A percentile compares a stretch with the other conserved stretches of the same genome.
Evolutionary conservation across 352 stramenopile species (phyloP).

Genomic region (Globisporangium orthogonon): DNA sequence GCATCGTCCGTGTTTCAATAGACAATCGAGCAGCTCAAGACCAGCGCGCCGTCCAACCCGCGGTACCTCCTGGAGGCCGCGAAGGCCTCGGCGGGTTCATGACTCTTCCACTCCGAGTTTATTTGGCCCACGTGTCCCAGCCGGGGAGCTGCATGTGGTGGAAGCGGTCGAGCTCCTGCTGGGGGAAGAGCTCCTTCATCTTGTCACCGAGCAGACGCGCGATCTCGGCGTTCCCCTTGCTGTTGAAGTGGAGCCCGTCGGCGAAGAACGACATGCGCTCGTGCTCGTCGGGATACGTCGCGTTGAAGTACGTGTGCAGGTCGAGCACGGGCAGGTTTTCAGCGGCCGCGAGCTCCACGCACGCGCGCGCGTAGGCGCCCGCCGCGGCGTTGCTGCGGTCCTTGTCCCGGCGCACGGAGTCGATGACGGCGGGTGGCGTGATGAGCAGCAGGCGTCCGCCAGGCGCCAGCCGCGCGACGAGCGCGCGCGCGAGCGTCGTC

Average conservation of each 20-base stretch:
- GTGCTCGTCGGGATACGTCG: slow-evolving; percentile 13
- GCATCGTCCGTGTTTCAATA: slow-evolving; percentile 5
- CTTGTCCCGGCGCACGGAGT: slow-evolving; percentile 20
- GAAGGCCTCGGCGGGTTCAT: slow-evolving; percentile 6
- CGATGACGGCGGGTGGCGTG: slow-evolving; percentile 35
- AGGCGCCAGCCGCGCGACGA: slow-evolving; percentile 17
- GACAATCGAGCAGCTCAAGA: slow-evolving; percentile 51
- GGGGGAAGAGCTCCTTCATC: slow-evolving; percentile 19
- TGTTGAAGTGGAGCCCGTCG: slow-evolving; percentile 47
- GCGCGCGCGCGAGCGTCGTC: slow-evolving; percentile 15
- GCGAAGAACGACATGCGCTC: slow-evolving; percentile 25
- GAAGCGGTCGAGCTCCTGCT: slow-evolving; percentile 5
- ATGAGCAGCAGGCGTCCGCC: slow-evolving; percentile 31
- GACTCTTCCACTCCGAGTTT: not conserved
- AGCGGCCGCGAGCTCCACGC: slow-evolving; percentile 20
- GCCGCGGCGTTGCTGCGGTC: slow-evolving; percentile 32
- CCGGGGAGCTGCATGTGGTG: slow-evolving; percentile 6
- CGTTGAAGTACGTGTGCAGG: slow-evolving; percentile 34
- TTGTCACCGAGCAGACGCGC: slow-evolving; percentile 23
- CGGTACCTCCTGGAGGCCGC: slow-evolving; percentile 23
- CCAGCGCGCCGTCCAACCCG: slow-evolving; percentile 33
- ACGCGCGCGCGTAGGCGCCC: slow-evolving; percentile 30
- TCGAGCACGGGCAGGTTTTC: slow-evolving; percentile 27
- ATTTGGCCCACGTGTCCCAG: slow-evolving; percentile 11
- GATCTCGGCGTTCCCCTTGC: slow-evolving; percentile 35